phyloP scores from a whole-genome alignment of 169 alveolate genomes.

The Eimeria maxima region DNA sequence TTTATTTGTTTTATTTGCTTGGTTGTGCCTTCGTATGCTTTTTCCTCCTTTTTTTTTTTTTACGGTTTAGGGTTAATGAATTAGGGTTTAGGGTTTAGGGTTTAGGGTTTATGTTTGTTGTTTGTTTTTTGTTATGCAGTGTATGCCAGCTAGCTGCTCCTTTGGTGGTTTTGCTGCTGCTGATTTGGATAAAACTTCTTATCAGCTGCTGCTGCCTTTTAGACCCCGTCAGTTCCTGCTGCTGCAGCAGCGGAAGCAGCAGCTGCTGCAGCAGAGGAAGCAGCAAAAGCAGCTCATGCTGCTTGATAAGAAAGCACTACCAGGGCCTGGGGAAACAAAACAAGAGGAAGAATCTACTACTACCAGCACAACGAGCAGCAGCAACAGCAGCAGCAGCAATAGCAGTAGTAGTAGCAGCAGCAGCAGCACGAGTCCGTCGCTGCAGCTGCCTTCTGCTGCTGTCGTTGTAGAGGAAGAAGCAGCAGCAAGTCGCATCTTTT shows the following conservation, averaged over 20 bases:
- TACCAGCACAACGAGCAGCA: neutral
- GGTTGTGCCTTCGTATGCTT: neutral
- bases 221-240: neutral
- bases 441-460: neutral
- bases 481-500: neutral
- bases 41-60: neutral
- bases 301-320: neutral
- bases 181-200: neutral
- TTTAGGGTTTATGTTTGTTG: neutral
- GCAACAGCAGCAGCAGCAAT: neutral
- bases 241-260: constrained; percentile 3
- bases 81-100: constrained; percentile 21
- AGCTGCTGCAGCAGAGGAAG: neutral
- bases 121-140: neutral
- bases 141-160: neutral
- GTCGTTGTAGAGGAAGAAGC: constrained; percentile 2
- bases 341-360: neutral
- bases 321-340: neutral
- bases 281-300: neutral
- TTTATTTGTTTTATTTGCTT: too few relatives aligned
- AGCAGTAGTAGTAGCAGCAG: constrained; percentile 37
- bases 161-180: constrained; percentile 27
- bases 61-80: neutral
- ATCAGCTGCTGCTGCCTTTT: constrained; percentile 23
- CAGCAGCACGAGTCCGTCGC: constrained; percentile 22